These are phyloP conservation scores for Cystofilobasidium ferigula DNA, from an alignment of 768 basidiomycete species.

Conservation along the genomic window DNA sequence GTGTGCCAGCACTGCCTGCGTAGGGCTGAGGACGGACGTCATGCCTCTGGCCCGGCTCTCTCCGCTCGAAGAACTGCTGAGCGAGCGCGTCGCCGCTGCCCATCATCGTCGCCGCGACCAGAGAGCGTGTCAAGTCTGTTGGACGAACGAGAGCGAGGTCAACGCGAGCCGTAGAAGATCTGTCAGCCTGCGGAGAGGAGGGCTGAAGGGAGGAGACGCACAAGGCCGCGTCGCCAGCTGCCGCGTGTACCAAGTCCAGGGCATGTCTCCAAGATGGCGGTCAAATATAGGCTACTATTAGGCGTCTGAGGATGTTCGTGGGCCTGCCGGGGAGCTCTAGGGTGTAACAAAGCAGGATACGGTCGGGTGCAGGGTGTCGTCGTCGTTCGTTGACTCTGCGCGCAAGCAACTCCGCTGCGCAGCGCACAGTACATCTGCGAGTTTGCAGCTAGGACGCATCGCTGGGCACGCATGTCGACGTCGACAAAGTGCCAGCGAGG, in stretches of 20 bases:
- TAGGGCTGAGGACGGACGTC: slow-evolving; percentile 9
- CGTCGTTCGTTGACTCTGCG: no score
- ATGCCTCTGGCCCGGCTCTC: slow-evolving; percentile 5
- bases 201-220: background rate
- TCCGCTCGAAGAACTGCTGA: slow-evolving; percentile 16
- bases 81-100: slow-evolving; percentile 12
- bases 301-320: background rate
- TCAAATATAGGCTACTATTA: no score
- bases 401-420: no score
- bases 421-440: no score
- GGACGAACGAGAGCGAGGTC: background rate
- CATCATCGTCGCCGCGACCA: slow-evolving; percentile 24
- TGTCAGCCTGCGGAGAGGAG: background rate
- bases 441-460: no score
- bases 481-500: no score
- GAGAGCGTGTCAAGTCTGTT: slow-evolving; percentile 13
- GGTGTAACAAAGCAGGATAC: no score
- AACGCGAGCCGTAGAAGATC: no score
- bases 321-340: no score
- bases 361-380: no score
- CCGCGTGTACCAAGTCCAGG: slow-evolving; percentile 3
- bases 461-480: no score
- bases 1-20: background rate
- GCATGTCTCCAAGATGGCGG: background rate
- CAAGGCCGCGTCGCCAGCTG: slow-evolving; percentile 1